A percentile compares a stretch with the other conserved stretches of the same genome.
These are phyloP conservation scores for Suhomyces wounanorum DNA, from an alignment of 1,139 yeast genomes.

Conservation along the genomic window DNA sequence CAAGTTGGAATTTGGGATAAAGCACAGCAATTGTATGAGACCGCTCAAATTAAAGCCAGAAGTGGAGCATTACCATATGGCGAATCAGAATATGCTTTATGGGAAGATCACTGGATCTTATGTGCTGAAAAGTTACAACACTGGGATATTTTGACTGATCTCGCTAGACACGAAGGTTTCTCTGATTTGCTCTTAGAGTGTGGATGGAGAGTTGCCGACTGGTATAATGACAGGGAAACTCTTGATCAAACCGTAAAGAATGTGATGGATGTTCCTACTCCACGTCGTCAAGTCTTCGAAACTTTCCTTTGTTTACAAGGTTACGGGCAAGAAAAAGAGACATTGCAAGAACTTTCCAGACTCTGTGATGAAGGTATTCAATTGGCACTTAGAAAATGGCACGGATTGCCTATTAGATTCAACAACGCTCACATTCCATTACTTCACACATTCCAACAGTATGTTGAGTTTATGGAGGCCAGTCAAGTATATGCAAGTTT, in stretches of 20 bases:
- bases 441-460: constrained; percentile 93
- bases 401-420: constrained; percentile 76
- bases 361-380: constrained; percentile 97
- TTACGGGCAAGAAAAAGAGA: constrained; percentile 86
- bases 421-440: constrained; percentile 88
- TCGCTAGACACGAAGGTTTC: constrained; percentile 97
- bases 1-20: constrained; percentile 95
- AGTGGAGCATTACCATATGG: constrained; percentile 95
- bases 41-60: constrained; percentile 96
- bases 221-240: constrained; percentile 95
- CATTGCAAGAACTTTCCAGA: constrained; percentile 76
- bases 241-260: constrained; percentile 92
- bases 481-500: constrained; percentile 90
- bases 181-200: constrained; percentile 92
- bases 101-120: constrained; percentile 99
- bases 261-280: constrained; percentile 98
- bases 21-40: constrained; percentile 90
- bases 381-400: constrained; percentile 90
- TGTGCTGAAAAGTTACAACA: constrained; percentile 97
- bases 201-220: constrained; percentile 99
- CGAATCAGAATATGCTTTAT: constrained; percentile 89
- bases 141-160: constrained; percentile 95
- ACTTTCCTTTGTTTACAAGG: constrained; percentile 92
- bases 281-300: constrained; percentile 92
- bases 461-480: constrained; percentile 97